Evolutionary conservation across 2,329 filamentous ascomycete species (phyloP).

Genomic region (Chrysosphaeria jannelii): DNA sequence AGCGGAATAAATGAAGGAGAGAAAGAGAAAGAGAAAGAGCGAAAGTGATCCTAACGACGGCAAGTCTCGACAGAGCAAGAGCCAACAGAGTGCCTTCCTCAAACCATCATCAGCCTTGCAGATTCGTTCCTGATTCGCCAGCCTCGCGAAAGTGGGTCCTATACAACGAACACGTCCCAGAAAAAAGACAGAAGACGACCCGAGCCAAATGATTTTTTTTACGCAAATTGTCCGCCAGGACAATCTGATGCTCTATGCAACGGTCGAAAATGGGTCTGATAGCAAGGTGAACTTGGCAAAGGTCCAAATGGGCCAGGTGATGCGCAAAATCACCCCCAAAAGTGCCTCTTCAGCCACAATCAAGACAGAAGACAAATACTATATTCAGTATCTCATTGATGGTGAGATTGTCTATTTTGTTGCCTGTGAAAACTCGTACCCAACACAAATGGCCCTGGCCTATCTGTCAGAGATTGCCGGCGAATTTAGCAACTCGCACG

Average conservation of each 20-base stretch:
- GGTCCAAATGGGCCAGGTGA: conserved; percentile 64
- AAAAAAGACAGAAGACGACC: too few species aligned
- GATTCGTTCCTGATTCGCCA: too few species aligned
- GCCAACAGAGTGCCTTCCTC: too few species aligned
- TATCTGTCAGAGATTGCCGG: conserved; percentile 78
- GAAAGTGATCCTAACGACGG: too few species aligned
- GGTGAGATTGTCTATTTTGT: conserved; percentile 72
- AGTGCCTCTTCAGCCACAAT: conserved; percentile 78
- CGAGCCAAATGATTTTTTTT: conserved; percentile 43
- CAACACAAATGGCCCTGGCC: conserved; percentile 91
- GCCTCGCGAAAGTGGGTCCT: too few species aligned
- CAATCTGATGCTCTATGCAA: conserved; percentile 82
- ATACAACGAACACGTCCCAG: too few species aligned
- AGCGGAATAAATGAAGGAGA: too few species aligned
- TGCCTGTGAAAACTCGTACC: conserved; percentile 81
- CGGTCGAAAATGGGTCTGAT: conserved; percentile 62
- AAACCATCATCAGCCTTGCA: too few species aligned
- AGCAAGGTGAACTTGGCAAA: conserved; percentile 68
- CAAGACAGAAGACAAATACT: conserved; percentile 34
- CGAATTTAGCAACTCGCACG: conserved; percentile 75
- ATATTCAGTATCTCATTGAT: conserved; percentile 64
- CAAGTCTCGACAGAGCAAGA: too few species aligned
- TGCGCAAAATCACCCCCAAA: conserved; percentile 65
- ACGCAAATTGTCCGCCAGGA: conserved; percentile 88
- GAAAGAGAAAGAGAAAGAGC: too few species aligned